Evolutionary conservation across 495 filamentous ascomycete species (phyloP).

Genomic region (Thozetella sp.): DNA sequence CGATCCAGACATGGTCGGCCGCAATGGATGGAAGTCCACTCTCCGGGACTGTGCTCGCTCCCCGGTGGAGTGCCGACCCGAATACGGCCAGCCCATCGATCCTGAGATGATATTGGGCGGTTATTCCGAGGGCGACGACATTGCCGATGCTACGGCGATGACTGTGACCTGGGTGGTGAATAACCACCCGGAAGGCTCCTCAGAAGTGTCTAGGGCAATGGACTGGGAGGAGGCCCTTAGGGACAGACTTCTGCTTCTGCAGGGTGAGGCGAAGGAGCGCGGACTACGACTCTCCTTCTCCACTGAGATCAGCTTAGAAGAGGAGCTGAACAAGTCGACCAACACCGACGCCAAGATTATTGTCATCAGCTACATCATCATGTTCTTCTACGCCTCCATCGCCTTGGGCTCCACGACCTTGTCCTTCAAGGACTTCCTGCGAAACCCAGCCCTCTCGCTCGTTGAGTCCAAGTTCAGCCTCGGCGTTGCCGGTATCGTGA

Average conservation of each 20-base stretch:
- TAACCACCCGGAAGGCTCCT: constrained; percentile 75
- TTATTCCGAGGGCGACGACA: constrained; percentile 63
- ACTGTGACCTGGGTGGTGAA: constrained; percentile 96
- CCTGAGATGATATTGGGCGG: constrained; percentile 87
- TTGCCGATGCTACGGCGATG: constrained; percentile 76
- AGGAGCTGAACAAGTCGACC: constrained; percentile 93
- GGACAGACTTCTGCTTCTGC: constrained; percentile 66
- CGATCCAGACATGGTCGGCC: constrained; percentile 56
- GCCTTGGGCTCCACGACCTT: constrained; percentile 87
- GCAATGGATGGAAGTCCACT: constrained; percentile 66
- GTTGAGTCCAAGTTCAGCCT: constrained; percentile 96
- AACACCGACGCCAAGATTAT: constrained; percentile 98
- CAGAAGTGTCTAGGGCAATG: constrained; percentile 69
- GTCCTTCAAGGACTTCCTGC: constrained; percentile 70
- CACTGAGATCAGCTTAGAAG: constrained; percentile 89
- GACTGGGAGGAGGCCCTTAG: constrained; percentile 87
- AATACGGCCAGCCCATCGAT: constrained; percentile 82
- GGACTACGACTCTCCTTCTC: constrained; percentile 90
- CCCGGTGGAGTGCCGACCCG: constrained; percentile 82
- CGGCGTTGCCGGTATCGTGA: constrained; percentile 87
- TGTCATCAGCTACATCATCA: constrained; percentile 95
- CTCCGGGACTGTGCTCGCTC: constrained; percentile 72
- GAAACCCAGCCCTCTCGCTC: constrained; percentile 78
- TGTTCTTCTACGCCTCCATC: constrained; percentile 96
- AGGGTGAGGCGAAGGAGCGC: constrained; percentile 76